Evolutionary conservation across 176 grass and related monocot genomes (phyloP), one percentile per base, ranked within the genome.

Genomic region (Chrysopogon serrulatus): DNA sequence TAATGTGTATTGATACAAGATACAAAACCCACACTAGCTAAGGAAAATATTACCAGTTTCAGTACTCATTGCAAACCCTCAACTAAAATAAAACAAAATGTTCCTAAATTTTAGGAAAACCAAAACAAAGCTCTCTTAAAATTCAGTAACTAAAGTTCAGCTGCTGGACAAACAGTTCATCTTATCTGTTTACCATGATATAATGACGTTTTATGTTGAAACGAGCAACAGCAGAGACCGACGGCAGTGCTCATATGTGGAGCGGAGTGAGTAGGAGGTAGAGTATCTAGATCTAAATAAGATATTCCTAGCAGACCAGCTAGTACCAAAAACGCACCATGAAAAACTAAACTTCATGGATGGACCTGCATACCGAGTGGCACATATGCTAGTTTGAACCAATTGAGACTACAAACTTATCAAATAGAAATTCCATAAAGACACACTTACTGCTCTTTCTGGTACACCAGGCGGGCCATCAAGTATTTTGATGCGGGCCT

Each of bases 401-500:
- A 21, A 80, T 30, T n/a, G 19, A 80, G 76, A 89, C 31, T 66
- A 67, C 21, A 8, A 68, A 47, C 54, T 68, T 23, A 60, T 30
- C 9, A 59, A 49, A 65, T 86, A 19, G 4, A 48, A 23, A 57
- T 56, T 42, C 26, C 31, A 65, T 40, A 65, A 37, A 94, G 47
- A 80, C 67, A n/a, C n/a, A 90, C 91, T 92, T 95, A 98, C 96
- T 53, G 86, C 85, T 92, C 96, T 91, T 91, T 98, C 93, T 8
- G 85, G 87, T 77, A 87, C 89, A 79, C 96, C 96, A 81, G 96
- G 89, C 2, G 77, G 89, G 18, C 82, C 91, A 65, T 98, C 91
- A 81, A 98, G 89, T 90, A 98, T 87, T 86, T 94, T 98, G 72
- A 98, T 98, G 45, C 96, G 93, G 45, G 96, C 87, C 75, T 82